Evolutionary conservation across 2,329 filamentous ascomycete species (phyloP), one percentile per base, ranked within the genome.

Genomic region (Colletotrichum sp.): DNA sequence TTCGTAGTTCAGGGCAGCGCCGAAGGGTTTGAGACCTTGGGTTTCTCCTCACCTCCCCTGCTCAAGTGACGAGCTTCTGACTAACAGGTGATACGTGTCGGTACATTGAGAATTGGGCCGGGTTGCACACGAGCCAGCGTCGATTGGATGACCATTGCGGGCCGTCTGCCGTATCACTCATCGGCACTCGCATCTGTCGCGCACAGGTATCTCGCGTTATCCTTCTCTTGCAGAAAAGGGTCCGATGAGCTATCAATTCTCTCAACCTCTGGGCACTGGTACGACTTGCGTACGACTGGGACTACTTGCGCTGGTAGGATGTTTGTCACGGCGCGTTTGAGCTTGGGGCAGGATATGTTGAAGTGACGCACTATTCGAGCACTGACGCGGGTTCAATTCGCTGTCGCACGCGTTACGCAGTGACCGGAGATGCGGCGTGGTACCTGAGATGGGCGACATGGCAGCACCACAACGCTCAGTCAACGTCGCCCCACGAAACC

Each of bases 11-110:
- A 52, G 43, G 83, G 84, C 8, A 83, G 84, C 27, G 39, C 39
- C n/a, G 64, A 36, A 36, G 86, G 76, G 76, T 86, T 86, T 9
- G 84, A 84, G 10, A 84, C 85, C 56, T 84, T 81, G 25, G 77
- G 77, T 71, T 84, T 85, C 32, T 48, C 13, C 56, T 36, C 60
- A n/a, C 69, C 28, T 66, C 27, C 36, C 27, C 52, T 48, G 18
- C 15, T 60, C 25, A 64, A n/a, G 64, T 72, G 55, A 68, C 70
- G 43, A 64, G 71, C 66, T 58, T 70, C 66, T 70, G 32, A 70
- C 66, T 36, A 69, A 69, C 39, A 55, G 30, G 56, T 65, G 58
- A 43, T 36, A 62, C 25, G 36, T 67, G 55, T 15, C 36, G 55
- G 55, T 56, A 69, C 56, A 32, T 56, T 16, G 55, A 30, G 32